Evolutionary conservation across 805 yeast species (phyloP), one percentile per base, ranked within the genome.

Genomic region (Starmerella potacharoeniae): DNA sequence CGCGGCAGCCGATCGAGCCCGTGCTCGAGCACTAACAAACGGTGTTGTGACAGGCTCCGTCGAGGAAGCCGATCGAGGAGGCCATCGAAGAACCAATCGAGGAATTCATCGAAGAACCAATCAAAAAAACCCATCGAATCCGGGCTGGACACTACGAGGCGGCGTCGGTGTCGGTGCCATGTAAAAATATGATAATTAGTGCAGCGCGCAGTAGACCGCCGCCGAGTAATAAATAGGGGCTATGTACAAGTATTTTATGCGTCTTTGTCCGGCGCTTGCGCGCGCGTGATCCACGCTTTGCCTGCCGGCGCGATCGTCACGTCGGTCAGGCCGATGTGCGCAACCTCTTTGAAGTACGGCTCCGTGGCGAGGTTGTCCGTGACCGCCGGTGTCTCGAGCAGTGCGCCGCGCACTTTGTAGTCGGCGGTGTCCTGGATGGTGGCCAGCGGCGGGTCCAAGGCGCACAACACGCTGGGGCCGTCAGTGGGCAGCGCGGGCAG

Each of bases 271-370:
- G n/a, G n/a, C n/a, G n/a, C n/a, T 8, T 3, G 30, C 43, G 36
- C 51, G 9, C 43, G 41, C 8, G 51, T 46, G 34, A 52, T 41
- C 39, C 40, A 52, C 14, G 37, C 48, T 7, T 42, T 28, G 22
- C 22, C 22, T 2, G 22, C 22, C 22, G 22, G 22, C 22, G 22
- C 22, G 22, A 22, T 34, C 33, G 43, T n/a, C 1, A 56, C 61
- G 8, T 55, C 51, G 8, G 36, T 31, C 16, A 58, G 53, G 4
- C 61, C 61, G 5, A 52, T 33, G 16, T 54, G 57, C 2, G 61
- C 61, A 2, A 55, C 58, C 46, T 46, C 56, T 13, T 54, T 33
- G 37, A 57, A 57, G 8, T 47, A 31, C 7, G 59, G 55, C 9
- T 14, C 8, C 31, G 34, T 22, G 7, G 6, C 7, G 16, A 50